Base-by-base conservation (phyloP, 2,329 filamentous ascomycete species). In the Cladophialophora chaetospira region DNA sequence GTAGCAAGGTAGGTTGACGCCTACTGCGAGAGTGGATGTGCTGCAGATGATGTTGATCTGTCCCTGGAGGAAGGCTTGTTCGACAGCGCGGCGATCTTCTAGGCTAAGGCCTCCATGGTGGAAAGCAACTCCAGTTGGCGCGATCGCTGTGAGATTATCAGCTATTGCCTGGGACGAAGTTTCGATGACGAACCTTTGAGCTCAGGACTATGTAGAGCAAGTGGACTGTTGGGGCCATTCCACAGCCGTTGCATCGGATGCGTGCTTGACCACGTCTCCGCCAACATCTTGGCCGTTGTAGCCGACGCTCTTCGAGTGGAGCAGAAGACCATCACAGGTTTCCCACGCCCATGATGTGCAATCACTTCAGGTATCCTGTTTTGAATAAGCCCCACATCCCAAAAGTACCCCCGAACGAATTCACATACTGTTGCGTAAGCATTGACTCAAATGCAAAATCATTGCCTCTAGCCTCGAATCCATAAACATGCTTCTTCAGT, bases 311-410 rank as follows among this genome's bases (percentile, higher is more conserved):
- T 87, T 31, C 89, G 78, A 0, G 89, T 94, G 60, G 86, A 87
- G 66, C 91, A 94, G 67, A 96, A 95, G 0, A 96, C 77, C 78
- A 96, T 87, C 15, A 90, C 87, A 0, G 90, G 89, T 67, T 94
- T 94, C 36, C 77, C 78, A 42, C 83, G 78, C 0, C 84, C 85
- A 69, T 91, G 86, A 51, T 82, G 86, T 4, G 77, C 71, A 35
- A 95, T 84, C 4, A 93, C 69, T 3, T 83, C 79, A 0, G 83
- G 82, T 3, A 96, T 76, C 63, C 86, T 88, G 15, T 33, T 21
- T 10, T 3, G 2, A 13, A 3, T 40, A 8, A 40, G 36, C 36
- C 3, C 23, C 36, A n/a, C 36, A 4, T 19, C 15, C 15, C 5
- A 11, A 1, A 21, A 11, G 2, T 11, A 10, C 9, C 5, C 23